A percentile compares a stretch with the other conserved stretches of the same genome.
Conservation (phyloP, 495 filamentous ascomycete species). For the Aspergillus sclerotioniger region DNA sequence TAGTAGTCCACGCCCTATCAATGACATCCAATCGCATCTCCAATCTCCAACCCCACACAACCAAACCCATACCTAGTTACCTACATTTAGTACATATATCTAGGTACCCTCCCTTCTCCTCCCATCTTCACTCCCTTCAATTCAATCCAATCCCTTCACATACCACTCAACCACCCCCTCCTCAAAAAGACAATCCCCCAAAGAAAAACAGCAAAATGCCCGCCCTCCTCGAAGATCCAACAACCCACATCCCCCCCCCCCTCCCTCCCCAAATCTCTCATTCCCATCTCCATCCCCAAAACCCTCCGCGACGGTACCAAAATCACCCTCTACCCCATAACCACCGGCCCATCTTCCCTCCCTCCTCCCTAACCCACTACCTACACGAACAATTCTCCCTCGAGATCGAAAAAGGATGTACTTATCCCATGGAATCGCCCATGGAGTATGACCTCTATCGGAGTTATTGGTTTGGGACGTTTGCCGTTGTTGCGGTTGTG, state of each 20-base stretch:
- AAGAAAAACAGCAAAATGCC: conserved; percentile 33
- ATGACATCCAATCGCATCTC: not conserved
- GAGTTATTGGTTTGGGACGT: conserved; percentile 93
- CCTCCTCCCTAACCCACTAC: conserved; percentile 54
- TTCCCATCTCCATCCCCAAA: conserved; percentile 60
- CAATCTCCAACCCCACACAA: not conserved
- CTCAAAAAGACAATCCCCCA: conserved; percentile 5
- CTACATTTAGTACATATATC: not conserved
- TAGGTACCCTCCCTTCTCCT: not conserved
- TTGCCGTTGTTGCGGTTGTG: conserved; percentile 61
- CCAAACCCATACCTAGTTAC: not conserved
- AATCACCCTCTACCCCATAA: conserved; percentile 76
- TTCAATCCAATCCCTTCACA: not conserved
- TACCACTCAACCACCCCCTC: not conserved
- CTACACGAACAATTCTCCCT: conserved; percentile 79
- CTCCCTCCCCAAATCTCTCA: conserved; percentile 52
- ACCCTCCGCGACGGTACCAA: conserved; percentile 76
- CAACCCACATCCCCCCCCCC: conserved; percentile 52
- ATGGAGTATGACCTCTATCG: conserved; percentile 71
- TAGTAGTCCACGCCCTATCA: not conserved
- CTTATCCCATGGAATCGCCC: conserved; percentile 84
- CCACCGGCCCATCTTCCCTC: conserved; percentile 65
- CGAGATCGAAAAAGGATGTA: conserved; percentile 88
- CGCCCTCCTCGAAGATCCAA: conserved; percentile 77
- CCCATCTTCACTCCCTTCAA: not conserved